Evolutionary conservation across 495 filamentous ascomycete species (phyloP), one percentile per base, ranked within the genome.

Genomic region (Acidomyces sp.): DNA sequence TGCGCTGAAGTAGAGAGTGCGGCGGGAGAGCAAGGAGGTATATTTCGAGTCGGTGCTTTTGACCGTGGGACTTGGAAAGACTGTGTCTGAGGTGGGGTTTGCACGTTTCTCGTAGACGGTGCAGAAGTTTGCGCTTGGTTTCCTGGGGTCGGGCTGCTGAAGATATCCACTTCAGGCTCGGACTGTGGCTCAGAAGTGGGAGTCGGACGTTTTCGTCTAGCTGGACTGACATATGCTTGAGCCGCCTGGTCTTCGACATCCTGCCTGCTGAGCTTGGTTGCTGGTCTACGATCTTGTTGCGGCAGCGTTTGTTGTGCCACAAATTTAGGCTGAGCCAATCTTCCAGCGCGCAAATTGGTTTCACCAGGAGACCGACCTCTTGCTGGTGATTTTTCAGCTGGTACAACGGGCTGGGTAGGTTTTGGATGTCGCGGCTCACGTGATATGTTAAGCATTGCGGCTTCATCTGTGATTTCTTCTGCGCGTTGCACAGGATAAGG

Each of bases 171-270:
- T 21, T 82, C 77, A 3, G 68, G 63, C 22, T 70, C 66, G 3
- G 66, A 62, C 34, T 48, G 51, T 23, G 63, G 22, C 22, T 45
- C 52, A 3, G 61, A 60, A 45, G 61, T 64, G 4, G 56, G 53
- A 9, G 54, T 57, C 10, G 57, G 34, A 52, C 78, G 82, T 61
- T 78, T 82, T 49, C 86, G 71, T 37, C 90, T 70, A 2, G 86
- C 85, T 22, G 87, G 84, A 55, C 85, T 93, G 26, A 95, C 68
- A 61, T 97, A 97, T 30, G 82, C 85, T 52, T 88, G 75, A 6
- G 81, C 67, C 18, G 70, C 76, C 57, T 94, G 77, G 46, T 93
- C 82, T 57, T 95, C 87, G 13, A 79, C 69, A 2, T 72, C 70
- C 55, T 78, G 72, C 51, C 78, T 76, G 46, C 67, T 80, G 3